Evolutionary conservation across 1,139 yeast genomes (phyloP).

Genomic region (Tardiomyces digboiensis): DNA sequence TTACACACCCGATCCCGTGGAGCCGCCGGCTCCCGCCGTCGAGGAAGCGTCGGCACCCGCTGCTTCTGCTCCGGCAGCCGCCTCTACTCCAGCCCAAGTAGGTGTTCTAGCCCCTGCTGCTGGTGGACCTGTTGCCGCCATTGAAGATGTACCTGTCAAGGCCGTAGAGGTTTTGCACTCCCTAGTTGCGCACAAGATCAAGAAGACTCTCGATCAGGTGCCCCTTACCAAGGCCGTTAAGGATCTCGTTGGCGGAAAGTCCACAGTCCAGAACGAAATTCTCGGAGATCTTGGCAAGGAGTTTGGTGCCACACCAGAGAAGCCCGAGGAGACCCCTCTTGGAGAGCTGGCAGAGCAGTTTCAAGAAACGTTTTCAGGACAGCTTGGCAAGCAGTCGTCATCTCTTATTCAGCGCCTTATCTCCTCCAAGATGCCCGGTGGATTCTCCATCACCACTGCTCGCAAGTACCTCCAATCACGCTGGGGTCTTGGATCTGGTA

Average conservation of each 20-base stretch:
- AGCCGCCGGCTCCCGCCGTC: conserved; percentile 27
- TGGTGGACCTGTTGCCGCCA: conserved; percentile 68
- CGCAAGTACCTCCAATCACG: conserved; percentile 85
- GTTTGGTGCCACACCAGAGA: conserved; percentile 96
- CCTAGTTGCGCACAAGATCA: conserved; percentile 90
- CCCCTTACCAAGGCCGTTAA: conserved; percentile 91
- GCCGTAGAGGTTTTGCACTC: conserved; percentile 80
- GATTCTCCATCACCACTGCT: conserved; percentile 84
- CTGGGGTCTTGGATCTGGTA: conserved; percentile 87
- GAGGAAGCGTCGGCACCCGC: conserved; percentile 29
- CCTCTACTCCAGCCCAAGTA: conserved; percentile 31
- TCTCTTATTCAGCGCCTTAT: conserved; percentile 84
- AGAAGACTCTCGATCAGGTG: conserved; percentile 78
- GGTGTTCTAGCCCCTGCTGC: conserved; percentile 53
- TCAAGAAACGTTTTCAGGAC: conserved; percentile 84
- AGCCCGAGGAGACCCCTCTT: conserved; percentile 96
- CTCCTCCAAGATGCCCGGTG: conserved; percentile 99
- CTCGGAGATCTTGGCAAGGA: conserved; percentile 98
- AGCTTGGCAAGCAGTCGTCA: conserved; percentile 86
- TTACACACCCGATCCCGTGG: conserved; percentile 83
- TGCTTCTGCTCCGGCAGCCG: conserved; percentile 30
- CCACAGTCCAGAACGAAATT: conserved; percentile 96
- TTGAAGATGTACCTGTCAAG: conserved; percentile 84
- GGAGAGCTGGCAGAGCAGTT: conserved; percentile 91
- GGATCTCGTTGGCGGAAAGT: conserved; percentile 96